Base-by-base conservation (phyloP, 2,329 filamentous ascomycete genomes). In the Coniochaeta ligniaria region DNA sequence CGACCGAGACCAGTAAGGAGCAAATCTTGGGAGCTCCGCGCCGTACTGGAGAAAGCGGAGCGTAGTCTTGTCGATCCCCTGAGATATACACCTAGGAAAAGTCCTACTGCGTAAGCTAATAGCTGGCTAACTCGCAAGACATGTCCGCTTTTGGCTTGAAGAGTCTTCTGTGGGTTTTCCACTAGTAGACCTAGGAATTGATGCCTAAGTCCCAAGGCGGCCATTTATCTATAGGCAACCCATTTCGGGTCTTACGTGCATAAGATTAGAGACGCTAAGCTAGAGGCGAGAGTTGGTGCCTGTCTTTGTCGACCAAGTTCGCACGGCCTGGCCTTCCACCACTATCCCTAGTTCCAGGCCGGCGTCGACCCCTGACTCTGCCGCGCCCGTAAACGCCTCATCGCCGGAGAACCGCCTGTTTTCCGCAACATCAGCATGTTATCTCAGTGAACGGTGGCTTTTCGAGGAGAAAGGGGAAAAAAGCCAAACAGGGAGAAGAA, bases 341-440 rank as follows among this genome's bases (percentile, higher is more conserved):
- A 58, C 36, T 20, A 58, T 20, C n/a, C 38, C 56, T 33, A 58
- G 24, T 58, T 35, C 36, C 38, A 58, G 22, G 6, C 56, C 56
- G 35, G 56, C 56, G 16, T 58, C 56, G 38, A 28, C 20, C 24
- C 56, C 38, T 45, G 20, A 16, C 20, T 31, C 35, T n/a, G 70
- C 79, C 65, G 71, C 73, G 9, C 70, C 74, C 31, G 73, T 72
- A 62, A 86, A 86, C 22, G 78, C 77, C 69, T 86, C 83, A 66
- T 86, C 83, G 50, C 83, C 82, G 1, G 79, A 78, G 65, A 86
- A 86, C 57, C 26, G 50, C 60, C 43, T 59, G 33, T 41, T 54
- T 55, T 3, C 20, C n/a, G 2, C 12, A 57, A 60, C 59, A 57
- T 64, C 62, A 63, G 67, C 56, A 36, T n/a, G 3, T 36, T 14